Evolutionary conservation across 768 basidiomycete genomes (phyloP), one percentile per base, ranked within the genome.

Genomic region (Russula sp.): DNA sequence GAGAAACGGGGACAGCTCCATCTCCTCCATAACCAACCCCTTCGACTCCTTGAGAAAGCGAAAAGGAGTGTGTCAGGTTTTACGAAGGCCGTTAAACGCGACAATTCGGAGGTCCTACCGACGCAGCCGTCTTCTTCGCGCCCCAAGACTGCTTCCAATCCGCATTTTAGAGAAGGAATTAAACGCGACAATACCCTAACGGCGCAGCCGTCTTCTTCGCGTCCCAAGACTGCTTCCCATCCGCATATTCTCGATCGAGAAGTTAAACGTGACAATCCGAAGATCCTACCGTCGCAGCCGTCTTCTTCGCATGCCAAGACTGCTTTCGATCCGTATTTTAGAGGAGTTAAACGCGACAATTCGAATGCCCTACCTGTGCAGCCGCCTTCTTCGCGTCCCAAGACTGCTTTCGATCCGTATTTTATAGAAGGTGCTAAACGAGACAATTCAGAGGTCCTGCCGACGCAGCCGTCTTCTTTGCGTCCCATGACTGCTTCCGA

Each of bases 1-100:
- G 70, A 79, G 63, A 67, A 75, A 57, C 82, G 87, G 18, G 86
- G 87, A 3, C 79, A 85, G 48, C 72, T 81, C 1, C 71, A 79
- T 55, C 74, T 90, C 24, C 80, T 90, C 60, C 76, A 75, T 42
- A 85, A 84, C 1, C 88, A 91, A 71, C 87, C 89, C 48, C 77
- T 88, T 5, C 79, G 81, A 66, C 80, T 84, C 13, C 74, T 88
- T 16, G 78, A 76, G 50, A 75, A 51, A 69, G 28, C 34, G 60
- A 57, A 16, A 68, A 34, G 26, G 55, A 63, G 16, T 42, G 58
- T 46, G 61, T 63, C 65, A 62, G n/a, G 52, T 38, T 67, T 42
- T 64, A 28, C 22, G n/a, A 52, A 51, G 57, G 20, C 24, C 22
- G 32, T 18, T 22, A 57, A 51, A 22, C 10, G 24, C 50, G 8